Base-by-base conservation (phyloP, 1,284 basidiomycete species). In the Pyrrhoderma lamaoense region DNA sequence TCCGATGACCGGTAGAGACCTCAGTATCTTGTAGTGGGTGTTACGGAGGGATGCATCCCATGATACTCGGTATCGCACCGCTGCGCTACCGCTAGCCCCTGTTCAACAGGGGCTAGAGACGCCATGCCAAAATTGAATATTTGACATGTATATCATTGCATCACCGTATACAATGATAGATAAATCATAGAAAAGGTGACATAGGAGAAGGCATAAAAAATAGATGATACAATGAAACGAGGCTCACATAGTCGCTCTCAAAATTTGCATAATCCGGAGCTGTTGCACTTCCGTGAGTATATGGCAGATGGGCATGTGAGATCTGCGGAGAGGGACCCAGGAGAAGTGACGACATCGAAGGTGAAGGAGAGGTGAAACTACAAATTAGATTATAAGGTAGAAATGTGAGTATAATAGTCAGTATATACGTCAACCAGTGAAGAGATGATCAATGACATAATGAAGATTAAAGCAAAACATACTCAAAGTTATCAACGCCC, bases 241-340 rank as follows among this genome's bases (percentile, higher is more conserved):
- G 14, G 49, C 53, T 37, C 49, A 54, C 53, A 47, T 51, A 54
- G 25, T 54, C 49, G 27, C 49, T 43, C 49, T 54, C 53, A 18
- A 54, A 47, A 13, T 21, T 31, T 39, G 36, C 43, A 35, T 51
- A 47, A 14, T 51, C 53, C 14, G 48, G 25, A 25, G 50, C 35
- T 25, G 42, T 21, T 14, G 34, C 19, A 22, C 22, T 35, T 16
- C 42, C 42, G 8, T 22, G 42, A 19, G 46, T 8, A 18, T 35
- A 42, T 14, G 48, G 42, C 39, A 44, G 23, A 36, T 49, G 35
- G 13, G 38, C 39, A 31, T 21, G 21, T n/a, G 18, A 21, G 35
- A 44, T 42, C 23, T 22, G 42, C 8, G 52, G 52, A 3, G 53
- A 54, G n/a, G 53, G 46, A 16, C 53, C 48, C 4, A 47, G 23